These are phyloP conservation scores for Epichloe brachyelytri DNA, from an alignment of 2,329 filamentous ascomycete species.

Conservation along the genomic window DNA sequence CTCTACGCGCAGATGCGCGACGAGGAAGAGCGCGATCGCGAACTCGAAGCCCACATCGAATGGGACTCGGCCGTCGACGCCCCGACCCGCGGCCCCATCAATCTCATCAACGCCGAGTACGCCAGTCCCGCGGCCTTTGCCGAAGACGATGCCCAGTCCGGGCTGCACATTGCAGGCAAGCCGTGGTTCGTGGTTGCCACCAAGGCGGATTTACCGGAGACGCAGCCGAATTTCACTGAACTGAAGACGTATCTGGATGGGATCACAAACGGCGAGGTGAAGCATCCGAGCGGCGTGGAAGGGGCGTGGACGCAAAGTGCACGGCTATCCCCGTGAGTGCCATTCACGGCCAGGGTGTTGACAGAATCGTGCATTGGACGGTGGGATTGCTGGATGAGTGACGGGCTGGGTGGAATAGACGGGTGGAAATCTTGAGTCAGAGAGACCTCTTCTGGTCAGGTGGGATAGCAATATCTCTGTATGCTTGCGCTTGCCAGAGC, in stretches of 20 bases:
- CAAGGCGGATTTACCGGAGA: slow-evolving; percentile 73
- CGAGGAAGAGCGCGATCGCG: slow-evolving; percentile 54
- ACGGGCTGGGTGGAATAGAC: neutral
- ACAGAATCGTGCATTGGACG: slow-evolving; percentile 59
- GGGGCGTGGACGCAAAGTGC: slow-evolving; percentile 47
- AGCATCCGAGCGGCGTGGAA: slow-evolving; percentile 60
- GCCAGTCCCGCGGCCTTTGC: slow-evolving; percentile 4
- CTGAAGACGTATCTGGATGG: slow-evolving; percentile 58
- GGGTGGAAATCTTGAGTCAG: too few species aligned
- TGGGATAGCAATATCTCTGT: too few species aligned
- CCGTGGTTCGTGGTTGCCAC: slow-evolving; percentile 95
- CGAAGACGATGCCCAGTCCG: slow-evolving; percentile 13
- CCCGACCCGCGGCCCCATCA: slow-evolving; percentile 11
- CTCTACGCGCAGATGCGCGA: slow-evolving; percentile 73
- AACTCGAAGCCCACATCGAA: slow-evolving; percentile 42
- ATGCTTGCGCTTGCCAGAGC: too few species aligned
- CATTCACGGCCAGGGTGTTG: slow-evolving; percentile 73
- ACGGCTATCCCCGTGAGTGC: slow-evolving; percentile 77
- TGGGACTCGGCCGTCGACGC: slow-evolving; percentile 42
- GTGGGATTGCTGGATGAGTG: slow-evolving; percentile 49
- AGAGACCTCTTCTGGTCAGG: too few species aligned
- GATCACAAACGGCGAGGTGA: slow-evolving; percentile 47
- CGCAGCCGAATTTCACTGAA: slow-evolving; percentile 60
- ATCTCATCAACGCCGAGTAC: slow-evolving; percentile 12
- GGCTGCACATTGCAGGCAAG: slow-evolving; percentile 76